phyloP scores from a whole-genome alignment of 164 flowering plant species.

The Piper betle region DNA sequence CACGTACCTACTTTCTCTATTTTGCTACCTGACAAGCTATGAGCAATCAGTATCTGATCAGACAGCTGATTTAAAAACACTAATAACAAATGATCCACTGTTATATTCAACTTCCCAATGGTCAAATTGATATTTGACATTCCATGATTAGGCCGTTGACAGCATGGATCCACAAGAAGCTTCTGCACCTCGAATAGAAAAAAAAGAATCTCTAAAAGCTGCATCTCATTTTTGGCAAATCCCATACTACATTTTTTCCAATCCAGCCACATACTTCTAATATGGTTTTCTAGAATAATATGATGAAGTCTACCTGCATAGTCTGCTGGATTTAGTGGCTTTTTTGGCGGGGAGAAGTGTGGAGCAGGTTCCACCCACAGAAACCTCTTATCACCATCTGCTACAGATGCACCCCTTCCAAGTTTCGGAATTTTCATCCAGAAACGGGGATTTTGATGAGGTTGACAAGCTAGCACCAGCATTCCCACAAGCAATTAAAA shows the following conservation, averaged over 20 bases:
- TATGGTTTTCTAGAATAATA: conserved; percentile 19
- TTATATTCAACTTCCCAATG: conserved; percentile 54
- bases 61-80: conserved; percentile 31
- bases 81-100: conserved; percentile 37
- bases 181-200: conserved; percentile 41
- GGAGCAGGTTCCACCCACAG: conserved; percentile 54
- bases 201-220: conserved; percentile 35
- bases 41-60: conserved; percentile 34
- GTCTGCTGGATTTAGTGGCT: conserved; percentile 7
- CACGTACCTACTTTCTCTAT: conserved; percentile 12
- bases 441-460: conserved; percentile 10
- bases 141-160: conserved; percentile 21
- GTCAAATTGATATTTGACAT: conserved; percentile 33
- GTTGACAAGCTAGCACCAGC: conserved; percentile 30
- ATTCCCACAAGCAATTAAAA: conserved; percentile 41
- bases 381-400: conserved; percentile 16
- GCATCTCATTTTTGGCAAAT: conserved; percentile 20
- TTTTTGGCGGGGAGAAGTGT: conserved; percentile 13
- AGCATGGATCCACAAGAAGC: conserved; percentile 26
- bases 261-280: conserved; percentile 40
- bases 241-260: conserved; percentile 29
- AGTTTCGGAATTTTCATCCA: conserved; percentile 3
- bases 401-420: conserved; percentile 6
- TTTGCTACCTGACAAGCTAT: conserved; percentile 11
- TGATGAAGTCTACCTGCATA: conserved; percentile 9